Percentiles rank a stretch among this genome's conserved stretches.
These are phyloP conservation scores for Arxiozyma bovina DNA, from an alignment of 1,139 yeast genomes.

Conservation along the genomic window DNA sequence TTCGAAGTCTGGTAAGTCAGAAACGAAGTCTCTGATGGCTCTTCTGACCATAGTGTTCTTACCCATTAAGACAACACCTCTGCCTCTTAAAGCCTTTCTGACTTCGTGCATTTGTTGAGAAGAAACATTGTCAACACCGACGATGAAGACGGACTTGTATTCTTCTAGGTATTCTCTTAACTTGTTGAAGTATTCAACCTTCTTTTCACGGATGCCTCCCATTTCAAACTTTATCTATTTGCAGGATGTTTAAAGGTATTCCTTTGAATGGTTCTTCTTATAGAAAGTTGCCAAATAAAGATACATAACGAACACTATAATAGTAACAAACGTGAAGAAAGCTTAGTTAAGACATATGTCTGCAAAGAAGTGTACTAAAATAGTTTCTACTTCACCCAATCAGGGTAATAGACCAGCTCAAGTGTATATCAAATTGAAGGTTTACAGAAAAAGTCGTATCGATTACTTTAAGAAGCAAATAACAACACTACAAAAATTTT, in stretches of 20 bases:
- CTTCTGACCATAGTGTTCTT: conserved; percentile 99
- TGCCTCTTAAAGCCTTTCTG: conserved; percentile 93
- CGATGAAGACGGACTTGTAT: conserved; percentile 96
- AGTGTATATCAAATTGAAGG: too few species aligned
- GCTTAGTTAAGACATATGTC: too few species aligned
- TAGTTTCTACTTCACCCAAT: too few species aligned
- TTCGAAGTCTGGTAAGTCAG: conserved; percentile 94
- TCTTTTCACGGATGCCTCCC: conserved; percentile 99
- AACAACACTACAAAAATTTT: too few species aligned
- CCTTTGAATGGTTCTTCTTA: conserved; percentile 9
- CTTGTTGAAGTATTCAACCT: conserved; percentile 88
- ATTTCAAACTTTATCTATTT: conserved; percentile 73
- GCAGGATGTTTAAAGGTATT: conserved; percentile 90
- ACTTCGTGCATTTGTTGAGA: conserved; percentile 99
- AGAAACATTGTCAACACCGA: conserved; percentile 99
- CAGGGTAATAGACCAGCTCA: too few species aligned
- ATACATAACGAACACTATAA: background rate
- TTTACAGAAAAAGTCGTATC: too few species aligned
- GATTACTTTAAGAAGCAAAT: too few species aligned
- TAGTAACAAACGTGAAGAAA: background rate
- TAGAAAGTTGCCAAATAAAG: background rate
- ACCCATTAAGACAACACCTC: conserved; percentile 96
- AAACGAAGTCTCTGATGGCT: conserved; percentile 92
- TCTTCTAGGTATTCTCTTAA: conserved; percentile 92
- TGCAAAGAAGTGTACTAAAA: too few species aligned